phyloP scores from a whole-genome alignment of 257 asterid species.

The Rehmannia glutinosa region DNA sequence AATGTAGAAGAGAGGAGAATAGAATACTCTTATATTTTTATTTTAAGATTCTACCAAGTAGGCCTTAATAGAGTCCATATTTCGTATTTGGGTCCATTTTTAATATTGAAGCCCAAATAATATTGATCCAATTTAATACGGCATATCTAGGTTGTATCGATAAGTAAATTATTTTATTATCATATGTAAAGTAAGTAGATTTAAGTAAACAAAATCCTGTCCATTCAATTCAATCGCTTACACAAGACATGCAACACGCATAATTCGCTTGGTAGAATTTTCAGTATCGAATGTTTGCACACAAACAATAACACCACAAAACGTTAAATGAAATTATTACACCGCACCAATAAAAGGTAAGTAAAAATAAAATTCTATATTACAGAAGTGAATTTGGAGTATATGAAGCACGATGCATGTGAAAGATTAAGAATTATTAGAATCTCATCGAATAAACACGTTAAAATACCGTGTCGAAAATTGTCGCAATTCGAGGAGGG shows the following conservation, averaged over 20 bases:
- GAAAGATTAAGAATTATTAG: not conserved
- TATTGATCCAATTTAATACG: too few relatives aligned
- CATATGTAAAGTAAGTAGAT: not conserved
- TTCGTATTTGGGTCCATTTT: too few relatives aligned
- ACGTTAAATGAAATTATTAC: not conserved
- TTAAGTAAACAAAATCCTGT: not conserved
- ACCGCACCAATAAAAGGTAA: not conserved
- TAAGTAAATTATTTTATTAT: too few relatives aligned
- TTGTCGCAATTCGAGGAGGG: conserved; percentile 25
- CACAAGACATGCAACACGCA: too few relatives aligned
- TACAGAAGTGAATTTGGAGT: not conserved
- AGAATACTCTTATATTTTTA: too few relatives aligned
- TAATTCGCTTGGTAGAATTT: too few relatives aligned
- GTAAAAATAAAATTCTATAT: not conserved
- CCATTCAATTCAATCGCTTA: not conserved
- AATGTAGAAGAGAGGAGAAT: too few relatives aligned
- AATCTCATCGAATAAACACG: conserved; percentile 8
- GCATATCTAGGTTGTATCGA: too few relatives aligned
- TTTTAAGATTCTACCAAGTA: too few relatives aligned
- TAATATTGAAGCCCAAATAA: too few relatives aligned
- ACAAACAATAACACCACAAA: not conserved
- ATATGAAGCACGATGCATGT: not conserved
- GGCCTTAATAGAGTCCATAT: too few relatives aligned
- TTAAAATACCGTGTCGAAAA: not conserved
- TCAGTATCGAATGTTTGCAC: not conserved